These are phyloP conservation scores for Choricystis sp. DNA, from an alignment of 139 green algal genomes.

Conservation along the genomic window DNA sequence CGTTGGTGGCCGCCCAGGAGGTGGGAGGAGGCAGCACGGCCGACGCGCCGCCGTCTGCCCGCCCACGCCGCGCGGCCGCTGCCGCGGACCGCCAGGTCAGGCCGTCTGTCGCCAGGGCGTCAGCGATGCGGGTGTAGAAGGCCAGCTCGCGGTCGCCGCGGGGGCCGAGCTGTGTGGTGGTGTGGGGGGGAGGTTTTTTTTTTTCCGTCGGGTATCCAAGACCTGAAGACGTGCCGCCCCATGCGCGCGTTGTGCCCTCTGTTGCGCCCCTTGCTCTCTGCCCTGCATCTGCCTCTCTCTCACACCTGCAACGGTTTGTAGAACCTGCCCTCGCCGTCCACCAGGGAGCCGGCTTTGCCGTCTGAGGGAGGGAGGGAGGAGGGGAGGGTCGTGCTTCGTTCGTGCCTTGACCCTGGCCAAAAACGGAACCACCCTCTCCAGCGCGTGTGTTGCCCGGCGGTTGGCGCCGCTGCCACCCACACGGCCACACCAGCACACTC, in stretches of 20 bases:
- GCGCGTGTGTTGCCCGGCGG: background rate
- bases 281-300: too few relatives aligned
- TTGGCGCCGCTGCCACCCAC: background rate
- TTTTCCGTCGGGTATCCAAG: too few relatives aligned
- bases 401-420: background rate
- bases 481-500: background rate
- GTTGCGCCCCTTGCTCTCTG: too few relatives aligned
- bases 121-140: constrained; percentile 29
- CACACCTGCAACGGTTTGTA: constrained; percentile 61
- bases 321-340: constrained; percentile 44
- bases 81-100: background rate
- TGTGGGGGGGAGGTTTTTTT: too few relatives aligned
- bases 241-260: too few relatives aligned
- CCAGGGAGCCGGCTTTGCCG: constrained; percentile 36
- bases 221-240: too few relatives aligned
- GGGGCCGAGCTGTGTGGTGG: constrained; percentile 31
- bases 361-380: constrained; percentile 16
- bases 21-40: background rate
- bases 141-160: constrained; percentile 27
- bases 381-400: too few relatives aligned
- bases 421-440: background rate
- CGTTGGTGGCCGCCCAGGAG: constrained; percentile 19
- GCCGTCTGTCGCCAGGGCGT: constrained; percentile 4
- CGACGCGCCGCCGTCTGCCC: background rate
- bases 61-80: background rate